Evolutionary conservation across 1,139 yeast species (phyloP).

Genomic region (Yamadazyma taylorii): DNA sequence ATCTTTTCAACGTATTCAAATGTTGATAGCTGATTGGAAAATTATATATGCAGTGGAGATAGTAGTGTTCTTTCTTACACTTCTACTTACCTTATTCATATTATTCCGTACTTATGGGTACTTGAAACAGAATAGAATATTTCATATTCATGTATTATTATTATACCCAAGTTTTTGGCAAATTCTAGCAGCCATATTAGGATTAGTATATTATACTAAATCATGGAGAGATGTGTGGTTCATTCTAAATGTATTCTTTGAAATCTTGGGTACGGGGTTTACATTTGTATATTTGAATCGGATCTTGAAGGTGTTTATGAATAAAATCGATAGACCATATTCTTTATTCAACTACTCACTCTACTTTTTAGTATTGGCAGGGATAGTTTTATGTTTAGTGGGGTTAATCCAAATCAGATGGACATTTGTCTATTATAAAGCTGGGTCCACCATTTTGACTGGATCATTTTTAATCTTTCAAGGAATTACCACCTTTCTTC

Average conservation of each 20-base stretch:
- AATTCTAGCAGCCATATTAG: slow-evolving; percentile 11
- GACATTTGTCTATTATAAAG: slow-evolving; percentile 14
- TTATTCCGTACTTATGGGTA: slow-evolving; percentile 8
- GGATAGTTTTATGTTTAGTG: slow-evolving; percentile 10
- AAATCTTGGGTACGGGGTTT: slow-evolving; percentile 13
- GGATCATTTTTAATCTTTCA: slow-evolving; percentile 8
- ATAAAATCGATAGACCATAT: slow-evolving; percentile 5
- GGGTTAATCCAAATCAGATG: slow-evolving; percentile 12
- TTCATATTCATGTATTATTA: slow-evolving; percentile 10
- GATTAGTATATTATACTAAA: slow-evolving; percentile 12
- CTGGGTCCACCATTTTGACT: slow-evolving; percentile 11
- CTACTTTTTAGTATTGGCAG: slow-evolving; percentile 8
- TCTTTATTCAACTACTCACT: slow-evolving; percentile 9
- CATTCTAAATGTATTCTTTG: slow-evolving; percentile 14
- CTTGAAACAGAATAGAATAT: slow-evolving; percentile 7
- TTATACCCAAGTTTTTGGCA: slow-evolving; percentile 15
- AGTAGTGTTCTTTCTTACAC: slow-evolving; percentile 8
- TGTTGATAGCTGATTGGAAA: slow-evolving; percentile 9
- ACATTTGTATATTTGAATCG: slow-evolving; percentile 12
- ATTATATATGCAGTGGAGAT: slow-evolving; percentile 14
- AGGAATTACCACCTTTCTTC: slow-evolving; percentile 4
- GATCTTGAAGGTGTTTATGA: slow-evolving; percentile 7
- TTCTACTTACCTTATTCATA: slow-evolving; percentile 10
- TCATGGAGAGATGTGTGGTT: slow-evolving; percentile 14
- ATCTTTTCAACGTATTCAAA: too few species aligned